Conservation (phyloP, 1,284 basidiomycete genomes). For the Ustilago xerochloae region DNA sequence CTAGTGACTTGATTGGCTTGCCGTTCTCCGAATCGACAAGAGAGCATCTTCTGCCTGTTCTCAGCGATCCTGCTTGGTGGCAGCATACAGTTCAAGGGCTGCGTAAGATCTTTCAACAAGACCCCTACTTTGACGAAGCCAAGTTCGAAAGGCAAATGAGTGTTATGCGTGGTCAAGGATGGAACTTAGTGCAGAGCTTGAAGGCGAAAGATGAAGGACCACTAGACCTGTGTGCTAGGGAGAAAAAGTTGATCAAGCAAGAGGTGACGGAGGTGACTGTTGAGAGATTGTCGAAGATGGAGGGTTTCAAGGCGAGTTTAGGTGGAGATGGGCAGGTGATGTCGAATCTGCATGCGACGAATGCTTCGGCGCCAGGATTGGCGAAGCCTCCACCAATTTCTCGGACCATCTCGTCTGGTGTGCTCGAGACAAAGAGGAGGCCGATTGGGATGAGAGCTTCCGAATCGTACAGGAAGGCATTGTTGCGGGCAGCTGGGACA, state of each 20-base stretch:
- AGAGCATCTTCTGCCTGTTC: slow-evolving; percentile 81
- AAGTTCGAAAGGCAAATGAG: slow-evolving; percentile 80
- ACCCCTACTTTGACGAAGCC: slow-evolving; percentile 74
- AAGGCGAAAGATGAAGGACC: slow-evolving; percentile 75
- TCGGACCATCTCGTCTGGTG: slow-evolving; percentile 21
- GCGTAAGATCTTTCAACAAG: slow-evolving; percentile 79
- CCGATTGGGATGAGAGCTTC: slow-evolving; percentile 47
- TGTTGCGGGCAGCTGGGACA: slow-evolving; percentile 25
- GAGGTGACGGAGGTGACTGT: slow-evolving; percentile 19
- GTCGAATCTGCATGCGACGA: background rate
- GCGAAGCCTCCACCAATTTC: background rate
- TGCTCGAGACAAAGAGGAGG: slow-evolving; percentile 15
- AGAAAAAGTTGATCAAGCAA: slow-evolving; percentile 60
- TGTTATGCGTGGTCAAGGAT: slow-evolving; percentile 90
- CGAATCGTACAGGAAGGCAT: slow-evolving; percentile 40
- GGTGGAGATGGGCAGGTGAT: slow-evolving; percentile 10
- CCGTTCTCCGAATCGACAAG: slow-evolving; percentile 82
- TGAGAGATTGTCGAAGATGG: slow-evolving; percentile 17
- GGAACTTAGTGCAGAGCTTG: slow-evolving; percentile 86
- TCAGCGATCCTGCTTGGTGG: slow-evolving; percentile 89
- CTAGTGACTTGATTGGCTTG: slow-evolving; percentile 78
- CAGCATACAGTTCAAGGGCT: slow-evolving; percentile 83
- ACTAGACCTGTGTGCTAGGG: slow-evolving; percentile 63
- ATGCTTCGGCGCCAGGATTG: slow-evolving; percentile 1
- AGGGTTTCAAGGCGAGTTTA: slow-evolving; percentile 21